Evolutionary conservation across 805 yeast genomes (phyloP).

Genomic region (Candida rishiriensis): DNA sequence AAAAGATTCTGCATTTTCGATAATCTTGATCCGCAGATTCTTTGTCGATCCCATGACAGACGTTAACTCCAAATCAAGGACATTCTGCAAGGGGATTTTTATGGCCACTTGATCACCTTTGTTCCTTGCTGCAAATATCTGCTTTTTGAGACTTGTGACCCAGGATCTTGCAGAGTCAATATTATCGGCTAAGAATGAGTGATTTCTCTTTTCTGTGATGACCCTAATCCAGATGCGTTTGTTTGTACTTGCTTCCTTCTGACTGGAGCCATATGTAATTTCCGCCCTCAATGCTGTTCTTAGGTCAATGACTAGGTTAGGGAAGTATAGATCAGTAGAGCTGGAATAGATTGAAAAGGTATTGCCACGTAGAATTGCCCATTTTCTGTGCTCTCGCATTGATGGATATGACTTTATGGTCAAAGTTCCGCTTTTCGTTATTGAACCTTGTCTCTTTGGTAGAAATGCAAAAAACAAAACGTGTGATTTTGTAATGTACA

Average conservation of each 20-base stretch:
- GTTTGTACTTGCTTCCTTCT: constrained; percentile 16
- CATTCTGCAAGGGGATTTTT: constrained; percentile 67
- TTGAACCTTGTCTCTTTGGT: constrained; percentile 48
- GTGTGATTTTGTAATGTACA: constrained; percentile 62
- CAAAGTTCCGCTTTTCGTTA: constrained; percentile 47
- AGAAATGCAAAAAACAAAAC: constrained; percentile 74
- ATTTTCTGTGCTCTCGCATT: constrained; percentile 47
- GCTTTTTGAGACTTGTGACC: constrained; percentile 70
- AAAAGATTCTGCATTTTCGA: constrained; percentile 48
- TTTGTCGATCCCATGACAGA: constrained; percentile 52
- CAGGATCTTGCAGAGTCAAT: constrained; percentile 71
- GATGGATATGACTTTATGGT: constrained; percentile 37
- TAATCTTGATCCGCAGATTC: constrained; percentile 55
- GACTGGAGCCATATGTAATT: constrained; percentile 21
- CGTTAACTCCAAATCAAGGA: constrained; percentile 57
- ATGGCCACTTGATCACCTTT: constrained; percentile 68
- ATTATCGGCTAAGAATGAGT: constrained; percentile 70
- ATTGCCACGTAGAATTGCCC: constrained; percentile 75
- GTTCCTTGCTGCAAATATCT: constrained; percentile 70
- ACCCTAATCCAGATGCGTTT: constrained; percentile 50
- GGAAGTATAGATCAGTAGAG: constrained; percentile 82
- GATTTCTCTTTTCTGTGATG: constrained; percentile 51
- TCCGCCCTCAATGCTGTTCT: constrained; percentile 60
- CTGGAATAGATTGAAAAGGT: constrained; percentile 64
- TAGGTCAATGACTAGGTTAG: constrained; percentile 69